Evolutionary conservation across 352 stramenopile species (phyloP).

Genomic region (Phytopythium montanum): DNA sequence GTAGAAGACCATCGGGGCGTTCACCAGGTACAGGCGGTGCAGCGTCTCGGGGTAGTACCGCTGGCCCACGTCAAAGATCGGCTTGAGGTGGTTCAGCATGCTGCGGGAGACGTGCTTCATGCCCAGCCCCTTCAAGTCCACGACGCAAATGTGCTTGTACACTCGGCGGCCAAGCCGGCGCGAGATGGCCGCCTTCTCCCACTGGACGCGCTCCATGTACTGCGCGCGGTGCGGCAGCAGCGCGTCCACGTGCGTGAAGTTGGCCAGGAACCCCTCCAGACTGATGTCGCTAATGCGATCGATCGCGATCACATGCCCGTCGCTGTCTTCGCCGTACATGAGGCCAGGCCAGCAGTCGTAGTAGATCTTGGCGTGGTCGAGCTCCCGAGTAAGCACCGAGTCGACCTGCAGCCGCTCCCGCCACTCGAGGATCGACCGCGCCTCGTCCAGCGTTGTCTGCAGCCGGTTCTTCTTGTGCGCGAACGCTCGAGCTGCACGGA

Average conservation of each 20-base stretch:
- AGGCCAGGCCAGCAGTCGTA: conserved; percentile 62
- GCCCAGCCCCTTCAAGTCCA: conserved; percentile 68
- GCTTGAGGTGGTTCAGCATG: conserved; percentile 61
- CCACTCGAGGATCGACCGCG: conserved; percentile 61
- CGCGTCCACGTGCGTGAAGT: conserved; percentile 49
- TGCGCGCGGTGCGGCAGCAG: conserved; percentile 63
- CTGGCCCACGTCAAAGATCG: conserved; percentile 77
- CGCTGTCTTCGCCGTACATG: conserved; percentile 69
- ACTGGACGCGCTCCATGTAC: conserved; percentile 80
- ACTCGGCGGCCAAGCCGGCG: conserved; percentile 53
- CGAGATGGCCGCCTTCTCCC: conserved; percentile 70
- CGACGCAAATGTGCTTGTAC: conserved; percentile 84
- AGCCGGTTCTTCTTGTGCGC: conserved; percentile 56
- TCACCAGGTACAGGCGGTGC: conserved; percentile 74
- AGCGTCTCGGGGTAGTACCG: conserved; percentile 82
- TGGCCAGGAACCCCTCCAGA: conserved; percentile 51
- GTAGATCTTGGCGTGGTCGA: conserved; percentile 58
- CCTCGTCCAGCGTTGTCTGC: conserved; percentile 56
- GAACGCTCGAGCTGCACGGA: conserved; percentile 63
- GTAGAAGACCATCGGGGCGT: conserved; percentile 81
- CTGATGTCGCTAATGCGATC: conserved; percentile 70
- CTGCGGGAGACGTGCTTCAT: conserved; percentile 61
- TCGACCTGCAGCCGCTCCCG: conserved; percentile 44
- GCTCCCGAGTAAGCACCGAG: conserved; percentile 38
- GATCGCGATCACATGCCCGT: conserved; percentile 65